Evolutionary conservation across 179 eudicot genomes (phyloP).

Genomic region (Beta lomatogona): DNA sequence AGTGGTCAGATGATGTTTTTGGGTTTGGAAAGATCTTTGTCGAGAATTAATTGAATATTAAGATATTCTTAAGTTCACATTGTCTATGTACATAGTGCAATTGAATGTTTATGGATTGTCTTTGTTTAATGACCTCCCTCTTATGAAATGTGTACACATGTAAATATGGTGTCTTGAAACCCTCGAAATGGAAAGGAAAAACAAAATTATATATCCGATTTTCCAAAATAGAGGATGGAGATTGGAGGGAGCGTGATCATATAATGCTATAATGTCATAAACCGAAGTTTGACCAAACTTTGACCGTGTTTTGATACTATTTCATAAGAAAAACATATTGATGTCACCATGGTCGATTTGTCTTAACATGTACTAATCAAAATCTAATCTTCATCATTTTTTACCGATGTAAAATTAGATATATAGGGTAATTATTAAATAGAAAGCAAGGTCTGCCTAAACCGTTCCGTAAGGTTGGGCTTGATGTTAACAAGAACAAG

Average conservation of each 20-base stretch:
- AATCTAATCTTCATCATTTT: no score
- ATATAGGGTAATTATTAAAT: no score
- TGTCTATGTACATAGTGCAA: neutral
- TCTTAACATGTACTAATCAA: no score
- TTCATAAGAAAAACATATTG: no score
- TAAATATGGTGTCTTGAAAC: neutral
- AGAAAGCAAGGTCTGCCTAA: no score
- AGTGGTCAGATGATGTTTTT: constrained; percentile 17
- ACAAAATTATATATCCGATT: neutral
- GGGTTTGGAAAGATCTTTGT: neutral
- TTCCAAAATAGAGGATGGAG: neutral
- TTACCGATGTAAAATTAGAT: no score
- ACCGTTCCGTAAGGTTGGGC: no score
- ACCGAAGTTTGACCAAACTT: no score
- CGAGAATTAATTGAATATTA: neutral
- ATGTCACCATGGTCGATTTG: no score
- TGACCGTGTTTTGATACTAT: no score
- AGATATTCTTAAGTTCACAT: neutral
- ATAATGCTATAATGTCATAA: neutral
- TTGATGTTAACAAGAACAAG: no score
- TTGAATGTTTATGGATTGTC: neutral
- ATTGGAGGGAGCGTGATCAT: neutral
- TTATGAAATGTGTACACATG: neutral
- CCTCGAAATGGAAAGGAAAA: neutral
- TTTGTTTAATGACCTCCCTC: neutral